phyloP scores from a whole-genome alignment of 805 yeast genomes.

The Tetrapisispora fleetii region DNA sequence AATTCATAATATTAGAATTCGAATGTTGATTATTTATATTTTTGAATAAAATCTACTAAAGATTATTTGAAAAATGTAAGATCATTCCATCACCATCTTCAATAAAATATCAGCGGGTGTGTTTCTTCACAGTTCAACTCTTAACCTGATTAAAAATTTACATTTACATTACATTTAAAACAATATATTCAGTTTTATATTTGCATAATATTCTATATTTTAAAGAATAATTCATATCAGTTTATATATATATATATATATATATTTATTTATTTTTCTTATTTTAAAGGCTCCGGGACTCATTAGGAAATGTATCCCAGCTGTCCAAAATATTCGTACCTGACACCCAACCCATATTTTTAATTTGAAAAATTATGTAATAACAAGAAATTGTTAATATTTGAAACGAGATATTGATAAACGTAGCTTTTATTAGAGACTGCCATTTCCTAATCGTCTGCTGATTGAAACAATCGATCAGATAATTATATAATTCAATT shows the following conservation, averaged over 20 bases:
- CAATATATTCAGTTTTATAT: not conserved
- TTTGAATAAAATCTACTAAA: not conserved
- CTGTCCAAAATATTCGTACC: not conserved
- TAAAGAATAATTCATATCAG: not conserved
- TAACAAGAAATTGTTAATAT: too few relatives aligned
- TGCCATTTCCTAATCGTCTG: too few relatives aligned
- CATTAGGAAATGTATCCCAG: not conserved
- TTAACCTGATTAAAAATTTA: not conserved
- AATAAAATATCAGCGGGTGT: too few relatives aligned
- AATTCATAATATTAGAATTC: slow-evolving; percentile 23
- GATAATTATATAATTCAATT: too few relatives aligned
- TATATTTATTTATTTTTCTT: too few relatives aligned
- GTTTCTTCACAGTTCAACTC: not conserved
- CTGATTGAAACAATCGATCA: too few relatives aligned
- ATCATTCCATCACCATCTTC: too few relatives aligned
- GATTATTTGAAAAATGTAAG: too few relatives aligned
- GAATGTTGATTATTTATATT: slow-evolving; percentile 12
- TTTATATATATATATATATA: too few relatives aligned
- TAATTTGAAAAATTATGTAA: not conserved
- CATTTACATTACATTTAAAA: not conserved
- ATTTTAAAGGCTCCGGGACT: not conserved
- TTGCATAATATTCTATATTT: not conserved
- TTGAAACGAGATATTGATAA: too few relatives aligned
- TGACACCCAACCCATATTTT: not conserved
- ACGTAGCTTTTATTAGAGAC: too few relatives aligned